A percentile compares a stretch with the other conserved stretches of the same genome.
phyloP scores from a whole-genome alignment of 306 rosid genomes.

The Quillaja saponaria region DNA sequence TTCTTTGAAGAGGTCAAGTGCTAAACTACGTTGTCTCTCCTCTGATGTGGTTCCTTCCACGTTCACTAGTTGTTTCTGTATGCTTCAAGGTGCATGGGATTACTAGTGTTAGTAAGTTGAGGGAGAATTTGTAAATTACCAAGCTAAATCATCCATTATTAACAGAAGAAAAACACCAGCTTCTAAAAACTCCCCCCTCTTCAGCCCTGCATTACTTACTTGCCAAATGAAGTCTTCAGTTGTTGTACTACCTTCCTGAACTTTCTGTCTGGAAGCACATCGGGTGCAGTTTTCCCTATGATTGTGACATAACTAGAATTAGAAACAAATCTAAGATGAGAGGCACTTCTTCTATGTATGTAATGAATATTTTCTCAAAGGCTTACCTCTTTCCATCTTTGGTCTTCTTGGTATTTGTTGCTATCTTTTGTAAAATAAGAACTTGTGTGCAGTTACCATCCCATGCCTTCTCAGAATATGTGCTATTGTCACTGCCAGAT shows the following conservation, averaged over 20 bases:
- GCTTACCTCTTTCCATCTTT: not conserved
- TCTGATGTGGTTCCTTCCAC: not conserved
- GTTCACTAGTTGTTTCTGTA: not conserved
- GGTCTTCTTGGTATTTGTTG: conserved; percentile 5
- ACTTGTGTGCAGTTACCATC: not conserved
- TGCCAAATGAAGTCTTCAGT: conserved; percentile 5
- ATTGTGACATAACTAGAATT: not conserved
- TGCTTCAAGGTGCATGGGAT: no score
- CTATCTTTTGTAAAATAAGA: conserved; percentile 16
- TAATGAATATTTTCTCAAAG: conserved; percentile 13
- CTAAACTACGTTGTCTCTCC: not conserved
- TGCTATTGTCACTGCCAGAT: conserved; percentile 7
- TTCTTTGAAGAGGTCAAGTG: not conserved
- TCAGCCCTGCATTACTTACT: not conserved
- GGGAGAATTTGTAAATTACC: no score
- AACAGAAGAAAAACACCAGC: not conserved
- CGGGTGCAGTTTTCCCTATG: conserved; percentile 8
- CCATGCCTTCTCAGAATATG: conserved; percentile 4
- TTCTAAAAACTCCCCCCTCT: not conserved
- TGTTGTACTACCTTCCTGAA: conserved; percentile 7
- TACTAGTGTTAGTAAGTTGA: no score
- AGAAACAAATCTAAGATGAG: not conserved
- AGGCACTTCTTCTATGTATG: not conserved
- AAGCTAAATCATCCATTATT: no score
- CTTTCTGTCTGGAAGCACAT: conserved; percentile 11